Evolutionary conservation across 306 rosid genomes (phyloP).

Genomic region (Hippophae tibetana): DNA sequence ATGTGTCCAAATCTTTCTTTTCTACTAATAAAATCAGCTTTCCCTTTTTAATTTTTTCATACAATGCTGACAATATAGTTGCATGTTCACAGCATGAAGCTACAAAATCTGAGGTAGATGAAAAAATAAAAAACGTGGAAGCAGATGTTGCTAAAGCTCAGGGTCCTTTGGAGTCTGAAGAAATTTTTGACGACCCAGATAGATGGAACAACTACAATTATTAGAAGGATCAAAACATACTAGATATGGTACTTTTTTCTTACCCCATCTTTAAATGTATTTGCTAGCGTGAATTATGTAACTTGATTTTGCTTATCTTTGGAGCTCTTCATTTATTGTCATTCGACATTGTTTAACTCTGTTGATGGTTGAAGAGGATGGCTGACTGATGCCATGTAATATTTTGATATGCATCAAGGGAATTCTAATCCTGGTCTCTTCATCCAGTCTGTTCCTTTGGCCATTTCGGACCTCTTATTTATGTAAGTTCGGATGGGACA

Average conservation of each 20-base stretch:
- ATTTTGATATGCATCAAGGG: too few relatives aligned
- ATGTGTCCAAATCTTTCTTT: too few relatives aligned
- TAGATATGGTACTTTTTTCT: background rate
- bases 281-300: background rate
- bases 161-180: slow-evolving; percentile 44
- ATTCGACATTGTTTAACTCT: too few relatives aligned
- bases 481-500: too few relatives aligned
- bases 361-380: too few relatives aligned
- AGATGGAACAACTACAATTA: slow-evolving; percentile 35
- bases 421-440: too few relatives aligned
- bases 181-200: slow-evolving; percentile 29
- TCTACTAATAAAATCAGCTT: background rate
- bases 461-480: too few relatives aligned
- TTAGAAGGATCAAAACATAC: slow-evolving; percentile 5
- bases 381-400: too few relatives aligned
- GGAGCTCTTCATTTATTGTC: background rate
- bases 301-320: background rate
- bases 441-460: too few relatives aligned
- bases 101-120: slow-evolving; percentile 22
- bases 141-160: slow-evolving; percentile 23
- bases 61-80: background rate
- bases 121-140: slow-evolving; percentile 26
- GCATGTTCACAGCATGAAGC: slow-evolving; percentile 40
- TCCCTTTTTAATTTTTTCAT: background rate
- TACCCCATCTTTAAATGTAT: background rate